Percentiles rank a stretch among this genome's conserved stretches.
These are phyloP conservation scores for Eutrema japonicum DNA, from an alignment of 345 rosid genomes.

Conservation along the genomic window DNA sequence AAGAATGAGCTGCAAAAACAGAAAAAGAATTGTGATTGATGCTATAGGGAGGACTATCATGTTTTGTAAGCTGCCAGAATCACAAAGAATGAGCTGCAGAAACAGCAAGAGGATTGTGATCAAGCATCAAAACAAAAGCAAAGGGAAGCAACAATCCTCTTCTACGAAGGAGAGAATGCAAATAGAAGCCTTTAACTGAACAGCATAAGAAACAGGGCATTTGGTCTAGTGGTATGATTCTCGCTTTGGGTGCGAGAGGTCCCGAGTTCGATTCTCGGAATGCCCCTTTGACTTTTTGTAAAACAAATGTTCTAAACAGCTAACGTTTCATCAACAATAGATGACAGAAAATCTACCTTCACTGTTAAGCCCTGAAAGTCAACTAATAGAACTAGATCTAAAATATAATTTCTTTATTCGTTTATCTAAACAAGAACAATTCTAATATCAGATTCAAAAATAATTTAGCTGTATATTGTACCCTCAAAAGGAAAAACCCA, in stretches of 20 bases:
- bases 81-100: conserved; percentile 13
- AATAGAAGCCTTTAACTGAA: neutral
- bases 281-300: conserved; percentile 44
- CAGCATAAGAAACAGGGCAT: conserved; percentile 27
- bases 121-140: neutral
- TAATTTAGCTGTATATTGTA: too few relatives aligned
- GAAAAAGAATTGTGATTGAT: too few relatives aligned
- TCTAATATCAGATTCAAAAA: conserved; percentile 13
- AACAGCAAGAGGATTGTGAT: neutral
- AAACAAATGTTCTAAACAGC: too few relatives aligned
- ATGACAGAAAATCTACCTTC: neutral
- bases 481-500: neutral
- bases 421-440: neutral
- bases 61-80: neutral
- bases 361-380: conserved; percentile 15
- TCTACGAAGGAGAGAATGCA: neutral
- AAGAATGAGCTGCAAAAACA: too few relatives aligned
- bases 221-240: conserved; percentile 82
- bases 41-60: neutral
- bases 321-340: neutral
- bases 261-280: conserved; percentile 75
- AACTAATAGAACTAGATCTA: conserved; percentile 25
- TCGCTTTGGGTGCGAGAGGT: conserved; percentile 89
- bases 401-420: neutral
- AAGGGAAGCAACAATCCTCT: neutral